These are phyloP conservation scores for Mucor mucedo DNA, from an alignment of 371 early-diverging fungal species.

Conservation along the genomic window DNA sequence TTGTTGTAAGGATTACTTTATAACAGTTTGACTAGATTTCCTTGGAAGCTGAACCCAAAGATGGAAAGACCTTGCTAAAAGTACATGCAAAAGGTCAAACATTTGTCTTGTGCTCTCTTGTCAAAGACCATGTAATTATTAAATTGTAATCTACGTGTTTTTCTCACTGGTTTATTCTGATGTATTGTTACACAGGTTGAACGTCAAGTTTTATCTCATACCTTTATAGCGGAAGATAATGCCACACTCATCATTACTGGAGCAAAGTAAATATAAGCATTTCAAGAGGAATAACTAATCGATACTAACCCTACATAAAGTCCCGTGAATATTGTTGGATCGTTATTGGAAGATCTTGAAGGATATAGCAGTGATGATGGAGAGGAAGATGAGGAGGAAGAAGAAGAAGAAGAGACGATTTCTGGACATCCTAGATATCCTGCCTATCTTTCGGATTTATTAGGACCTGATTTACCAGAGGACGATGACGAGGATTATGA, in stretches of 20 bases:
- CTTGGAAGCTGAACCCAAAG: neutral
- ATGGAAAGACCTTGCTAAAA: conserved; percentile 25
- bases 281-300: neutral
- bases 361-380: neutral
- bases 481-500: conserved; percentile 33
- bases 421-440: conserved; percentile 25
- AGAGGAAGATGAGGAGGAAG: conserved; percentile 3
- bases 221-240: conserved; percentile 18
- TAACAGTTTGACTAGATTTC: conserved; percentile 5
- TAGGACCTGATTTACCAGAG: conserved; percentile 36
- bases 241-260: conserved; percentile 21
- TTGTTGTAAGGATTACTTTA: neutral
- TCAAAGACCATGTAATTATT: conserved; percentile 12
- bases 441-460: conserved; percentile 26
- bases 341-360: neutral
- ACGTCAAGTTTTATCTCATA: conserved; percentile 19
- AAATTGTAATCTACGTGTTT: neutral
- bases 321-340: conserved; percentile 9
- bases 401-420: conserved; percentile 20
- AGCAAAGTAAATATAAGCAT: conserved; percentile 18
- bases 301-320: conserved; percentile 1
- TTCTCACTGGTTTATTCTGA: neutral
- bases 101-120: conserved; percentile 25
- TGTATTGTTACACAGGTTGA: conserved; percentile 15
- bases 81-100: conserved; percentile 8